These are phyloP conservation scores for Cutaneotrichosporon sp. DNA, from an alignment of 1,284 basidiomycete species.

Conservation along the genomic window DNA sequence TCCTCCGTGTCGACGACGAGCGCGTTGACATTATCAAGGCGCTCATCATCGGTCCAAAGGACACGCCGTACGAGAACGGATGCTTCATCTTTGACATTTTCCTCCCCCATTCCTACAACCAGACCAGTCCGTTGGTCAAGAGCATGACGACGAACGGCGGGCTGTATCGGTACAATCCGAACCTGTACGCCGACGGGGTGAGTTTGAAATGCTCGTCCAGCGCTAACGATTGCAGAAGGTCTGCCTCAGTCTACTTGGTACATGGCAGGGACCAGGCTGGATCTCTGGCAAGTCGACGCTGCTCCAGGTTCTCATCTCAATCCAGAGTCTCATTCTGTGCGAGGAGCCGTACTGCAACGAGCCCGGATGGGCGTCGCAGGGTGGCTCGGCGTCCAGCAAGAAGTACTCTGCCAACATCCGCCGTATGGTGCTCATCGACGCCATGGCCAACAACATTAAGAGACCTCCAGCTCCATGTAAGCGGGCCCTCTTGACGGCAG, in stretches of 20 bases:
- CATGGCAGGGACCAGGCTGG: slow-evolving; percentile 86
- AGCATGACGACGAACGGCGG: slow-evolving; percentile 90
- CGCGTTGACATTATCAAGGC: slow-evolving; percentile 87
- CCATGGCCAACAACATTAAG: slow-evolving; percentile 67
- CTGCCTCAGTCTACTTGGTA: slow-evolving; percentile 81
- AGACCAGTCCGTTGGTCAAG: slow-evolving; percentile 57
- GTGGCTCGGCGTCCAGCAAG: slow-evolving; percentile 55
- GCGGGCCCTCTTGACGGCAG: background rate
- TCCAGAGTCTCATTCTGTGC: slow-evolving; percentile 86
- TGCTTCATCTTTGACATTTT: slow-evolving; percentile 77
- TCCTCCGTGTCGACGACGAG: slow-evolving; percentile 59
- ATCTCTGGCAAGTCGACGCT: slow-evolving; percentile 76
- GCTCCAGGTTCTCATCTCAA: slow-evolving; percentile 75
- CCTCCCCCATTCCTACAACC: slow-evolving; percentile 54
- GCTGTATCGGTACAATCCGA: slow-evolving; percentile 83
- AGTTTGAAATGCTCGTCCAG: slow-evolving; percentile 41
- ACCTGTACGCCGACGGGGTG: slow-evolving; percentile 68
- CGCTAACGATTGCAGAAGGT: slow-evolving; percentile 58
- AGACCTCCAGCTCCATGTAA: slow-evolving; percentile 57
- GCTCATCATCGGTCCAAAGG: slow-evolving; percentile 78
- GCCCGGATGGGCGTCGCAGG: slow-evolving; percentile 71
- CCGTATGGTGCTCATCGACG: slow-evolving; percentile 78
- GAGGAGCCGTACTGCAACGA: slow-evolving; percentile 86
- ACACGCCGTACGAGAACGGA: slow-evolving; percentile 68
- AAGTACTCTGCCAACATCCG: slow-evolving; percentile 68